Base-by-base conservation (phyloP, 345 rosid species). In the Hibiscus mutabilis region DNA sequence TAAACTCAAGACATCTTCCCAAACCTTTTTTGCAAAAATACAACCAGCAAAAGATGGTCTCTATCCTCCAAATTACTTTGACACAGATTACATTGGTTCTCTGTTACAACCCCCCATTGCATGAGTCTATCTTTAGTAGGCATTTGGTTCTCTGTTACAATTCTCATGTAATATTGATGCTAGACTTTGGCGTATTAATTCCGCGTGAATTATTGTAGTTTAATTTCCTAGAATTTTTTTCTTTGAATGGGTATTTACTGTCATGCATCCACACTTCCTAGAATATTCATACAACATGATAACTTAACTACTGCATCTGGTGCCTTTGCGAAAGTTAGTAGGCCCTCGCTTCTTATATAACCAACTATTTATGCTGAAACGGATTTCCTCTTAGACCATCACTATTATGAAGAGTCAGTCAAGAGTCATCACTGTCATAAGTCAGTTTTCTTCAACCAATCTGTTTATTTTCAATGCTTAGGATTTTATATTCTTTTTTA, bases 351-450 rank as follows among this genome's bases (percentile, higher is more conserved):
- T 18, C 27, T 19, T 37, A 18, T 62, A 10, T 37, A 62, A 44
- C 52, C 4, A 42, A 64, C 69, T 29, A 65, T 65, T 42, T 22
- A 65, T 66, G 35, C 56, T 46, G 37, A 24, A 66, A 46, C 56
- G 24, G 40, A 66, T 46, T 46, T 66, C 22, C 13, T 0, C 37
- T 8, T 66, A 15, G 70, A 66, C 37, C 37, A 66, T 16, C 15
- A 15, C 55, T 8, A 46, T 46, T 15, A n/a, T 18, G 11, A 46
- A 46, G 14, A 8, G 37, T 24, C 57, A 46, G 21, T 57, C 31
- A 52, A 51, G 42, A 25, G 21, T 67, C 49, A 25, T 66, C 21
- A 18, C 33, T 21, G 69, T 65, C 55, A 22, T 44, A 44, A 13
- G 27, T 66, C 70, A 46, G 21, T 66, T 9, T 66, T 42, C 19